These are phyloP conservation scores for Heterobasidion annosum DNA, from an alignment of 1,284 basidiomycete species.

Conservation along the genomic window DNA sequence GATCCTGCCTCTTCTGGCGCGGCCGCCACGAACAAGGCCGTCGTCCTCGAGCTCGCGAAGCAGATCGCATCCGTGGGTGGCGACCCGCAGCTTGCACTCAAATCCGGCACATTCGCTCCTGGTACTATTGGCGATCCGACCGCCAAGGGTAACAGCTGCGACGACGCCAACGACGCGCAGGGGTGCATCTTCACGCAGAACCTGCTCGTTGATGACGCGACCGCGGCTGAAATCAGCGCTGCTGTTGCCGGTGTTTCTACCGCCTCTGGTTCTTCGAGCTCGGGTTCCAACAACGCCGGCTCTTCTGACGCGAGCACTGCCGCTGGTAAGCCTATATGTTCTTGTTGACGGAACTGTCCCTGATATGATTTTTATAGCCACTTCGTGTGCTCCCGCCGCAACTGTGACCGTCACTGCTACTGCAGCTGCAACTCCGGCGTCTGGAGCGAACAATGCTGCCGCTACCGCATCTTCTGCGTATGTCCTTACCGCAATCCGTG, in stretches of 20 bases:
- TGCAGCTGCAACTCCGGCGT: slow-evolving; percentile 13
- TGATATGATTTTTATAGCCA: background rate
- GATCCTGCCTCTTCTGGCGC: slow-evolving; percentile 54
- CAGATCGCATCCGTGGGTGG: slow-evolving; percentile 59
- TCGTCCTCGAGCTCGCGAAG: slow-evolving; percentile 48
- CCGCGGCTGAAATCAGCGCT: slow-evolving; percentile 48
- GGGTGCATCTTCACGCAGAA: slow-evolving; percentile 62
- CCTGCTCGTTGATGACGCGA: slow-evolving; percentile 48
- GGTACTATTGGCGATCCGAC: slow-evolving; percentile 46
- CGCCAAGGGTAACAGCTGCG: slow-evolving; percentile 39
- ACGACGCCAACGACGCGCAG: slow-evolving; percentile 39
- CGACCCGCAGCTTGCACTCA: slow-evolving; percentile 48
- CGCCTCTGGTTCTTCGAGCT: background rate
- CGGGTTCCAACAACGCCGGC: slow-evolving; percentile 4
- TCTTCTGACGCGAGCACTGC: slow-evolving; percentile 9
- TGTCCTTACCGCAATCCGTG: slow-evolving; percentile 4
- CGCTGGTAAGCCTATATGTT: slow-evolving; percentile 6
- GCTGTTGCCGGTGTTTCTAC: slow-evolving; percentile 28
- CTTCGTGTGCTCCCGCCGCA: slow-evolving; percentile 11
- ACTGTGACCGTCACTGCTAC: slow-evolving; percentile 11
- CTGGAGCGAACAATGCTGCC: slow-evolving; percentile 2
- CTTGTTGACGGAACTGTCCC: slow-evolving; percentile 1
- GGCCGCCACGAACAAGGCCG: slow-evolving; percentile 52
- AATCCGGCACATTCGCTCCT: slow-evolving; percentile 58
- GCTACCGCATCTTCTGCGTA: slow-evolving; percentile 8